A percentile compares a stretch with the other conserved stretches of the same genome.
phyloP scores from a whole-genome alignment of 2,329 filamentous ascomycete genomes.

The Calonectria honghensis region DNA sequence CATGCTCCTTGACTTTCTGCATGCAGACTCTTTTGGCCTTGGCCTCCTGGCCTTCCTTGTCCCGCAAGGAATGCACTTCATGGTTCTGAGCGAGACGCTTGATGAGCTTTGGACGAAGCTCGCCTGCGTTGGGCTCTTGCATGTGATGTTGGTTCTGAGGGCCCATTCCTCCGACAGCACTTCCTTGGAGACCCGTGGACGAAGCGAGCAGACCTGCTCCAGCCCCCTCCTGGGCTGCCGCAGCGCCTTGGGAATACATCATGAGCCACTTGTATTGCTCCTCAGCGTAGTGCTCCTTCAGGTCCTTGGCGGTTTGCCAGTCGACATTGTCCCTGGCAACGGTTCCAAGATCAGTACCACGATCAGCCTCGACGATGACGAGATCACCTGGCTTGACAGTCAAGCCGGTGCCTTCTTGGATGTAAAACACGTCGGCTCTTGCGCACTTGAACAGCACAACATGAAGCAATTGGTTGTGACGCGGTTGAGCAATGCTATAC shows the following conservation, averaged over 20 bases:
- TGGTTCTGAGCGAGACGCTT: constrained; percentile 94
- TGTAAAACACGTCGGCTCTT: constrained; percentile 96
- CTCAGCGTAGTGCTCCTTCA: constrained; percentile 93
- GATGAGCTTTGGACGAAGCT: constrained; percentile 96
- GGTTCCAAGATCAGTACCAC: constrained; percentile 95
- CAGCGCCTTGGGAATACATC: constrained; percentile 94
- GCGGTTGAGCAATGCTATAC: constrained; percentile 77
- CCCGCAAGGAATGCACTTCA: constrained; percentile 90
- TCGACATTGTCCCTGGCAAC: constrained; percentile 92
- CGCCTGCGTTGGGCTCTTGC: constrained; percentile 81
- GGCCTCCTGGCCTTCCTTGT: constrained; percentile 98
- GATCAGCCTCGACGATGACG: constrained; percentile 97
- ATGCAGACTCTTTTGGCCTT: constrained; percentile 98
- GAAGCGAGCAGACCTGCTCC: constrained; percentile 78
- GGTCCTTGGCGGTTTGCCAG: constrained; percentile 89
- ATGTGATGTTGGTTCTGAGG: constrained; percentile 83
- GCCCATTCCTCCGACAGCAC: constrained; percentile 86
- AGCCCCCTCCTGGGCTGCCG: constrained; percentile 75
- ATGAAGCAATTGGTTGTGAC: constrained; percentile 83
- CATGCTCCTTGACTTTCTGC: constrained; percentile 96
- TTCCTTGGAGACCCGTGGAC: constrained; percentile 78
- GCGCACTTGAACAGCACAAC: constrained; percentile 98
- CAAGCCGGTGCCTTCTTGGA: constrained; percentile 95
- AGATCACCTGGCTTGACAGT: constrained; percentile 93
- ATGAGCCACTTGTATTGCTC: constrained; percentile 99